Evolutionary conservation across 495 filamentous ascomycete genomes (phyloP), one percentile per base, ranked within the genome.

Genomic region (Aspergillus saccharolyticus): DNA sequence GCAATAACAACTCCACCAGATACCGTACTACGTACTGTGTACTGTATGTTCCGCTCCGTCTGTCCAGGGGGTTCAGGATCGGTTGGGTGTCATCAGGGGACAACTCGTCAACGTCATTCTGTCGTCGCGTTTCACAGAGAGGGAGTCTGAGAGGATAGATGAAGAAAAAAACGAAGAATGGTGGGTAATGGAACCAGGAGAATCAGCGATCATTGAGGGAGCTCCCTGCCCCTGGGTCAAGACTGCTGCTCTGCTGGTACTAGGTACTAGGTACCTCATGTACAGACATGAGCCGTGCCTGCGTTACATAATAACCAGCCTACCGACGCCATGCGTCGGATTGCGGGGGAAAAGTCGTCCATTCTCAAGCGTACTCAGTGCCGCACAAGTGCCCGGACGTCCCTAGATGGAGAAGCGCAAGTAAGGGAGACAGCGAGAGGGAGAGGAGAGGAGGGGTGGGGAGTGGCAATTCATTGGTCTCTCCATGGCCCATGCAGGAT

Each of bases 81-180:
- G 33, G 33, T 39, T 39, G 33, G 33, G 33, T 39, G 33, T 39
- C 33, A 39, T 39, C 33, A 39, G 33, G n/a, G 33, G 33, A 39
- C 33, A 25, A 52, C 45, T 61, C 53, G 56, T 58, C 39, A 58
- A 64, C 58, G 62, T 64, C 62, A 64, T 64, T 30, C 58, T 61
- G 56, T 49, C 56, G 56, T 58, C n/a, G 59, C 47, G 62, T 64
- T 64, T 54, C 62, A 64, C 53, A 46, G n/a, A n/a, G n/a, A n/a
- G n/a, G n/a, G n/a, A 16, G 44, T 1, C 14, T 8, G 5, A 46
- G 44, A 46, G 25, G 4, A 4, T 28, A 45, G 14, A 6, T 9
- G 19, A 14, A 2, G 19, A 46, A 19, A 46, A 18, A 6, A 46
- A 2, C 5, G 16, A 46, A 8, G 44, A 46, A 46, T 10, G 4